A percentile compares a stretch with the other conserved stretches of the same genome.
Conservation (phyloP, 129 eudicot genomes). For the Daucus carota region DNA sequence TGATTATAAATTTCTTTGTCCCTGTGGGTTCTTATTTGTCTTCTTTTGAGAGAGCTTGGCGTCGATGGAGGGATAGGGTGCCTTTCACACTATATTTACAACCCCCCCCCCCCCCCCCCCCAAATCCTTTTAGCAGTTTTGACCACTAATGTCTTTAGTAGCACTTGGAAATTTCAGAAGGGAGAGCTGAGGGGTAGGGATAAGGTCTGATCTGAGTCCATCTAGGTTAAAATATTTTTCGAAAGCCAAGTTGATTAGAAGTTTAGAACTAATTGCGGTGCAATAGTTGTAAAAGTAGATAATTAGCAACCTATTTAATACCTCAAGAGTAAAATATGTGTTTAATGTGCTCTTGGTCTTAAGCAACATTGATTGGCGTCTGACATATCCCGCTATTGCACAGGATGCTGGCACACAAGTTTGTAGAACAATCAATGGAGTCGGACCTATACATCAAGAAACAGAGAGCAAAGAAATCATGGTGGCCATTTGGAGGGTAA, state of each 20-base stretch:
- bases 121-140: background rate
- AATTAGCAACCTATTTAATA: background rate
- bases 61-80: background rate
- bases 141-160: background rate
- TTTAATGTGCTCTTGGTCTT: background rate
- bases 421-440: constrained; percentile 68
- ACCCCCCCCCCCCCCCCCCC: background rate
- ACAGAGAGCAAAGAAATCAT: constrained; percentile 70
- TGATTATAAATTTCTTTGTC: background rate
- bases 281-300: background rate
- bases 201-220: background rate
- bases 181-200: background rate
- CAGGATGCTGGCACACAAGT: constrained; percentile 98
- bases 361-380: background rate
- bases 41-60: background rate
- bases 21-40: background rate
- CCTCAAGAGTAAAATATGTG: background rate
- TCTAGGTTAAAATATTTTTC: background rate
- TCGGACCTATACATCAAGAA: constrained; percentile 46
- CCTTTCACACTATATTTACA: background rate
- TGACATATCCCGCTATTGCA: constrained; percentile 8
- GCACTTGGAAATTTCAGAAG: background rate
- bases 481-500: constrained; percentile 99
- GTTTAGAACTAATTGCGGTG: background rate
- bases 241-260: background rate